Percentiles rank a stretch among this genome's conserved stretches.
Conservation (phyloP, 1,139 yeast species). For the Pichia sp. region DNA sequence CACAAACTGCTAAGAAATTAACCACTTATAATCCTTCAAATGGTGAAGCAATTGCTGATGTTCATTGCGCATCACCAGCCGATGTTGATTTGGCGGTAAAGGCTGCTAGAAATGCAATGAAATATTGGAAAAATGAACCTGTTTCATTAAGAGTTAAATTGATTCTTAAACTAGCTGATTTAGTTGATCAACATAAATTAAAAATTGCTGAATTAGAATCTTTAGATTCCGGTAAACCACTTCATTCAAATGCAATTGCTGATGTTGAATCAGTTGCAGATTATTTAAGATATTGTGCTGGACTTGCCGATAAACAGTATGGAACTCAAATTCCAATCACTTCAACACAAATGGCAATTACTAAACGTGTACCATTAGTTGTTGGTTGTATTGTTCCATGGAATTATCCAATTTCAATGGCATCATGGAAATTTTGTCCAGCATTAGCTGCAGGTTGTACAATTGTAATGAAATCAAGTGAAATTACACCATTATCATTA, state of each 20-base stretch:
- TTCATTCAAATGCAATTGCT: slow-evolving; percentile 41
- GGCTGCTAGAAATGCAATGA: slow-evolving; percentile 66
- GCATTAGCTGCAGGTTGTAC: slow-evolving; percentile 66
- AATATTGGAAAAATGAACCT: slow-evolving; percentile 42
- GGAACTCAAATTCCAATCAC: slow-evolving; percentile 68
- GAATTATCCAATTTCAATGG: slow-evolving; percentile 70
- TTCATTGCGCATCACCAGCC: slow-evolving; percentile 42
- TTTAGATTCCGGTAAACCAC: slow-evolving; percentile 55
- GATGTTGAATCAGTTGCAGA: slow-evolving; percentile 59
- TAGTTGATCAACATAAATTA: slow-evolving; percentile 42
- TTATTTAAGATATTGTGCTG: slow-evolving; percentile 67
- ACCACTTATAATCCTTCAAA: slow-evolving; percentile 48
- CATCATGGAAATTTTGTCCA: slow-evolving; percentile 65
- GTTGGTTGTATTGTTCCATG: slow-evolving; percentile 70
- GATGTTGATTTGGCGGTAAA: slow-evolving; percentile 75
- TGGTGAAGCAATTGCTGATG: slow-evolving; percentile 43
- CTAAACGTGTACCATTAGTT: slow-evolving; percentile 71
- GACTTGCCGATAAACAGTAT: slow-evolving; percentile 67
- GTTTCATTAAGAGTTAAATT: slow-evolving; percentile 39
- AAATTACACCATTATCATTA: slow-evolving; percentile 58
- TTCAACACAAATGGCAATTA: slow-evolving; percentile 63
- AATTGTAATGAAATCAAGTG: slow-evolving; percentile 57
- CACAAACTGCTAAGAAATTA: slow-evolving; percentile 33
- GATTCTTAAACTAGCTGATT: slow-evolving; percentile 45
- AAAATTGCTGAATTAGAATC: slow-evolving; percentile 50